Conservation (phyloP, 2,329 filamentous ascomycete species). For the Fusarium globosum region DNA sequence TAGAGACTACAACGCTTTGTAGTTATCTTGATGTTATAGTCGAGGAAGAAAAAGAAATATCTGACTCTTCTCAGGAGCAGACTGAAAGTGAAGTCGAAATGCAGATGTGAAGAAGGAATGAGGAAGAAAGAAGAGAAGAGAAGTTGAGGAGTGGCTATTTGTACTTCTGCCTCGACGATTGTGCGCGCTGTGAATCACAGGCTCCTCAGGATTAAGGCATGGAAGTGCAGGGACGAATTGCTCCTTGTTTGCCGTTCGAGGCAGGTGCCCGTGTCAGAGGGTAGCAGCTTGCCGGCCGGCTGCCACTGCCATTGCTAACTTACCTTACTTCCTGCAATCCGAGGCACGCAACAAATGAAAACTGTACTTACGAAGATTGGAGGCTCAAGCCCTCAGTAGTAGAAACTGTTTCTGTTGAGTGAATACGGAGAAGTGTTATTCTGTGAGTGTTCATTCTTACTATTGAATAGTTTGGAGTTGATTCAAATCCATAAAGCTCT, state of each 20-base stretch:
- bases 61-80: neutral
- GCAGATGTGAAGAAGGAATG: slow-evolving; percentile 5
- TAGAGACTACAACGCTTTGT: slow-evolving; percentile 25
- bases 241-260: slow-evolving; percentile 3
- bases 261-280: slow-evolving; percentile 15
- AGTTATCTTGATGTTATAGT: slow-evolving; percentile 20
- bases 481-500: neutral
- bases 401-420: neutral
- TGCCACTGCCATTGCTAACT: neutral
- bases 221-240: neutral
- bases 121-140: neutral
- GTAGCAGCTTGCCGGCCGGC: slow-evolving; percentile 1
- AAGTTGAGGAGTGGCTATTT: slow-evolving; percentile 3
- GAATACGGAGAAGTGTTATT: neutral
- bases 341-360: neutral
- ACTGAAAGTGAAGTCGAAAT: neutral
- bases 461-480: neutral
- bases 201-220: neutral
- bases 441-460: neutral
- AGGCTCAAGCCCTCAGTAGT: neutral
- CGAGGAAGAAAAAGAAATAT: neutral
- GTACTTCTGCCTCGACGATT: slow-evolving; percentile 3
- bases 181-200: slow-evolving; percentile 13
- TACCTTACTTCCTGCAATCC: neutral
- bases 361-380: neutral